These are phyloP conservation scores for Cyclotella choctawhatcheeana DNA, from an alignment of 108 stramenopile species.

Conservation along the genomic window DNA sequence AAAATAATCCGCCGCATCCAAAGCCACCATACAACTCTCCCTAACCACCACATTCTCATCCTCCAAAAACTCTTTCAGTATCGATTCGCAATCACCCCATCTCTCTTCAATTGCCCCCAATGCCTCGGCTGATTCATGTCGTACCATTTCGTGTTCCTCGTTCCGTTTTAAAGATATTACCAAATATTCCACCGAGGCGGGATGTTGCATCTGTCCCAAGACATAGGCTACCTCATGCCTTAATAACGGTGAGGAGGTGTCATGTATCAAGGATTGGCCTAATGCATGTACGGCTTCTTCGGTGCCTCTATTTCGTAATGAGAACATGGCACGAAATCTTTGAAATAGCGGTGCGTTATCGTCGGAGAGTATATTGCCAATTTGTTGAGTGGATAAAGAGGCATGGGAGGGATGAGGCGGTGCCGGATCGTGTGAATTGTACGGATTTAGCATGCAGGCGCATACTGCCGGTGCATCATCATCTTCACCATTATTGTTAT, in stretches of 20 bases:
- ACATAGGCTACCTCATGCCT: conserved; percentile 99
- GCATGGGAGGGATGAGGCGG: conserved; percentile 81
- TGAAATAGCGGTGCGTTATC: conserved; percentile 77
- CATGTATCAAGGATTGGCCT: conserved; percentile 71
- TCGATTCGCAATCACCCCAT: conserved; percentile 82
- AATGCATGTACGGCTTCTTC: conserved; percentile 84
- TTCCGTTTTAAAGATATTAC: conserved; percentile 61
- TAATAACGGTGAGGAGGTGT: conserved; percentile 84
- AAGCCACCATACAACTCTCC: conserved; percentile 94
- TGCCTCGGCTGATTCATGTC: conserved; percentile 98
- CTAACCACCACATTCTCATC: conserved; percentile 81
- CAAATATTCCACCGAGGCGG: conserved; percentile 81
- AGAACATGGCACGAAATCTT: conserved; percentile 98
- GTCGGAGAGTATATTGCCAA: conserved; percentile 82
- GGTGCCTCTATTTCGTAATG: conserved; percentile 91
- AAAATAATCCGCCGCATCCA: conserved; percentile 98
- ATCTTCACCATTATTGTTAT: conserved; percentile 18
- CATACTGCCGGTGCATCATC: conserved; percentile 63
- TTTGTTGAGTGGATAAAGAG: conserved; percentile 49
- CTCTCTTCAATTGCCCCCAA: conserved; percentile 94
- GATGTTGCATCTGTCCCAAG: conserved; percentile 96
- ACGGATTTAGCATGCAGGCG: conserved; percentile 88
- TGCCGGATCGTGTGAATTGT: conserved; percentile 86
- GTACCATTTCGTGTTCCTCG: conserved; percentile 95
- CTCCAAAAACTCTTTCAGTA: conserved; percentile 73